These are phyloP conservation scores for Warburgia ugandensis DNA, from an alignment of 164 flowering plant species.

Conservation along the genomic window DNA sequence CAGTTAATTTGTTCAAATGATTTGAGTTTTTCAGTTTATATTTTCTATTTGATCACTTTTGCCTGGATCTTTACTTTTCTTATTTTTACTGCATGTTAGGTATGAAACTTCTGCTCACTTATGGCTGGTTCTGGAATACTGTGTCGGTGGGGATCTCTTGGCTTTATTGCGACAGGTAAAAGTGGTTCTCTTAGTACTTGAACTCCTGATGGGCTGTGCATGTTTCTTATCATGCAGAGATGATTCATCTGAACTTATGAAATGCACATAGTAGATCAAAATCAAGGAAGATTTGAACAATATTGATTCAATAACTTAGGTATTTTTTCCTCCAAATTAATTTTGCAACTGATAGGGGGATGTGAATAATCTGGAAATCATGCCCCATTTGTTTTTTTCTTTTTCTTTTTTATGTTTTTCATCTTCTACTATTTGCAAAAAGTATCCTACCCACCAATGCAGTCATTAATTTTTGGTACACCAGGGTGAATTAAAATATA, in stretches of 20 bases:
- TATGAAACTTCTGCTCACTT: conserved; percentile 94
- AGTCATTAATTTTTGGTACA: too few species aligned
- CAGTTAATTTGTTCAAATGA: not conserved
- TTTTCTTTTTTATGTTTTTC: too few species aligned
- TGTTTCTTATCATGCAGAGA: not conserved
- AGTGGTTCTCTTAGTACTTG: not conserved
- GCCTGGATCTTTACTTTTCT: not conserved
- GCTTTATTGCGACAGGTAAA: conserved; percentile 75
- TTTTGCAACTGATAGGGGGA: too few species aligned
- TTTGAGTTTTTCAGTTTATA: not conserved
- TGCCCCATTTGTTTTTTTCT: too few species aligned
- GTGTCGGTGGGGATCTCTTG: conserved; percentile 97
- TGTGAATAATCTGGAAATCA: too few species aligned
- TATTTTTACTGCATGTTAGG: conserved; percentile 30
- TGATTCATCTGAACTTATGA: not conserved
- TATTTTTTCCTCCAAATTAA: not conserved
- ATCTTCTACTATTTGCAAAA: too few species aligned
- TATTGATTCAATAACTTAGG: not conserved
- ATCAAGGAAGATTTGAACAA: not conserved
- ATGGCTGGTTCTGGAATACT: conserved; percentile 96
- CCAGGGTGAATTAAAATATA: too few species aligned
- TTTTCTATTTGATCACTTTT: not conserved
- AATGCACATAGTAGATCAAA: not conserved
- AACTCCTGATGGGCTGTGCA: not conserved
- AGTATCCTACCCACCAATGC: too few species aligned